Base-by-base conservation (phyloP, 2,329 filamentous ascomycete genomes). In the Diaporthe eres region DNA sequence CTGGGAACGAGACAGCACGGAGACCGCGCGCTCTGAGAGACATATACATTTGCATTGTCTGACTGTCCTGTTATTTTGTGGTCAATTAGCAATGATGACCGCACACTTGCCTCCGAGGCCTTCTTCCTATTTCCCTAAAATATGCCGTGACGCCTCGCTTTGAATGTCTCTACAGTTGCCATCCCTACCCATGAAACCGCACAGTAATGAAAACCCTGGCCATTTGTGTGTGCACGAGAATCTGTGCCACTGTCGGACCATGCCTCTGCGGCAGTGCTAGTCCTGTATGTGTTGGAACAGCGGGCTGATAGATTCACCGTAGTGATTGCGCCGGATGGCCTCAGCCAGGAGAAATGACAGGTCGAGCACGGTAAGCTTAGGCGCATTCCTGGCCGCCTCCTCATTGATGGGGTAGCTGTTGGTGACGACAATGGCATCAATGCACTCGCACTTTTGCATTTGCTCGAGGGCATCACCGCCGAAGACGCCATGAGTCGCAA, bases 401-500 rank as follows among this genome's bases (percentile, higher is more conserved):
- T 93, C 92, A 31, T 92, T 90, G 78, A 99, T 97, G 3, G 97
- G 97, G 84, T 98, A 98, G 74, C 96, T 97, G 86, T 99, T 98
- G 47, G 97, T 99, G 80, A 98, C 96, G 73, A 99, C 92, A 79
- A 99, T 96, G 80, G 93, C 90, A 83, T 98, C 93, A 82, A 99
- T 98, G 86, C 95, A 97, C 80, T 96, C 94, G 87, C 97, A 98
- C 67, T 92, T 92, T 83, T 98, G 93, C 86, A 99, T 92, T 84
- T 98, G 95, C 81, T 95, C 93, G 22, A 99, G 90, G 78, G 94
- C 95, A 82, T 98, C 94, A 61, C 93, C 94, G 31, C 96, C 96
- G 84, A 99, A 98, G 49, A 99, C 90, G 55, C 96, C 97, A 82
- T 99, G 97, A 0, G 97, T 98, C 10, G 96, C 97, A 87, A 99